Percentiles rank a stretch among this genome's conserved stretches.
Conservation (phyloP, 1,284 basidiomycete genomes). For the Cutaneotrichosporon sp. region DNA sequence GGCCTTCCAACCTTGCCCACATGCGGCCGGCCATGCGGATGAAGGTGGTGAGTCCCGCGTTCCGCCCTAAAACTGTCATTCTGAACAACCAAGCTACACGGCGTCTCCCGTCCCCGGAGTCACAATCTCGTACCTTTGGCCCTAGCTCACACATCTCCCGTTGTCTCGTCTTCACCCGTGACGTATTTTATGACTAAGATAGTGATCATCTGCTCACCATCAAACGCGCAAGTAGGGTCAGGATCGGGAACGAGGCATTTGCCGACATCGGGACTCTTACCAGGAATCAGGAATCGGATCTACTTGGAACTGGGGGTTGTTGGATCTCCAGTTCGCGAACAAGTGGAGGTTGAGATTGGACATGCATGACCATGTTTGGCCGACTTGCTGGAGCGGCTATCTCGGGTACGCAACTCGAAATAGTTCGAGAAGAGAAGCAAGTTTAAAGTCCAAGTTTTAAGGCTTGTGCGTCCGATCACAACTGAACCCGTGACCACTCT, state of each 20-base stretch:
- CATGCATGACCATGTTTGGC: background rate
- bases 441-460: background rate
- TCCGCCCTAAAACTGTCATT: background rate
- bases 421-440: background rate
- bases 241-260: too few relatives aligned
- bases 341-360: background rate
- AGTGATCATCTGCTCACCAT: background rate
- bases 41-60: background rate
- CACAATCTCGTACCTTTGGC: background rate
- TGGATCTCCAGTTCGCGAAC: too few relatives aligned
- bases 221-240: background rate
- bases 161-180: background rate
- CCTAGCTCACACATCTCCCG: background rate
- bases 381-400: background rate
- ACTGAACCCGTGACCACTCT: slow-evolving; percentile 12
- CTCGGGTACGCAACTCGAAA: background rate
- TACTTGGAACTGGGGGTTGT: background rate
- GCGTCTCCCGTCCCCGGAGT: background rate
- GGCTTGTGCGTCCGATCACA: slow-evolving; percentile 1
- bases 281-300: background rate
- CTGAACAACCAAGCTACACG: background rate
- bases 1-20: background rate
- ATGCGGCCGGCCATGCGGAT: too few relatives aligned
- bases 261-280: background rate
- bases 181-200: background rate